These are phyloP conservation scores for Excoecaria cochinchinensis DNA, from an alignment of 345 rosid species.

Conservation along the genomic window DNA sequence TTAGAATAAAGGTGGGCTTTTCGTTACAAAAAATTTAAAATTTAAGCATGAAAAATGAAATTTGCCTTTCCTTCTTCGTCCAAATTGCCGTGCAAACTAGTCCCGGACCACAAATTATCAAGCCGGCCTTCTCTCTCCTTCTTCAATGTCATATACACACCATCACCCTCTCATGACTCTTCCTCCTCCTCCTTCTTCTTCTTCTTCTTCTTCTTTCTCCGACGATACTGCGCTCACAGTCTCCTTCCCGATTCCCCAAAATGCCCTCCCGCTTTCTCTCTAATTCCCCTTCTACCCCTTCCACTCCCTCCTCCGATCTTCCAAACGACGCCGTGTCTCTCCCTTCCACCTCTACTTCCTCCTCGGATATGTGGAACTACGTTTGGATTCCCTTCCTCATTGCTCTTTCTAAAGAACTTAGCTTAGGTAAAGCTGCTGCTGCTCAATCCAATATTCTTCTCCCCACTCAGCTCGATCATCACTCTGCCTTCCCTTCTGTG, in stretches of 20 bases:
- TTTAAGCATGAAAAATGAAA: too few relatives aligned
- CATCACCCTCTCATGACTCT: not conserved
- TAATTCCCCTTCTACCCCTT: conserved; percentile 30
- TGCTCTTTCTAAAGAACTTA: conserved; percentile 45
- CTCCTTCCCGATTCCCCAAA: conserved; percentile 14
- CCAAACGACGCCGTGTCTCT: conserved; percentile 34
- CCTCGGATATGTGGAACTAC: conserved; percentile 45
- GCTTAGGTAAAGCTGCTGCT: conserved; percentile 33
- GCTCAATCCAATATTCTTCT: conserved; percentile 41
- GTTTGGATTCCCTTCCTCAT: conserved; percentile 48
- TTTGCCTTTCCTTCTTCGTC: not conserved
- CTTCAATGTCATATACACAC: not conserved
- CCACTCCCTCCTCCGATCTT: conserved; percentile 17
- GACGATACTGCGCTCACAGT: not conserved
- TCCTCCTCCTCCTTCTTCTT: not conserved
- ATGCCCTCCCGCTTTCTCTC: conserved; percentile 38
- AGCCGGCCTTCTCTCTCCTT: not conserved
- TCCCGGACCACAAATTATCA: not conserved
- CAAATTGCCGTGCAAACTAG: not conserved
- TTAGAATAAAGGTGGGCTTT: too few relatives aligned
- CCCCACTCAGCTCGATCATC: conserved; percentile 38
- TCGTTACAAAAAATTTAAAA: too few relatives aligned
- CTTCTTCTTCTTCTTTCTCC: too few relatives aligned
- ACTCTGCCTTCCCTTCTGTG: conserved; percentile 13
- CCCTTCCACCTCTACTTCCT: conserved; percentile 26